Percentiles rank a stretch among this genome's conserved stretches.
These are phyloP conservation scores for Fusarium lyarnte DNA, from an alignment of 2,329 filamentous ascomycete genomes.

Conservation along the genomic window DNA sequence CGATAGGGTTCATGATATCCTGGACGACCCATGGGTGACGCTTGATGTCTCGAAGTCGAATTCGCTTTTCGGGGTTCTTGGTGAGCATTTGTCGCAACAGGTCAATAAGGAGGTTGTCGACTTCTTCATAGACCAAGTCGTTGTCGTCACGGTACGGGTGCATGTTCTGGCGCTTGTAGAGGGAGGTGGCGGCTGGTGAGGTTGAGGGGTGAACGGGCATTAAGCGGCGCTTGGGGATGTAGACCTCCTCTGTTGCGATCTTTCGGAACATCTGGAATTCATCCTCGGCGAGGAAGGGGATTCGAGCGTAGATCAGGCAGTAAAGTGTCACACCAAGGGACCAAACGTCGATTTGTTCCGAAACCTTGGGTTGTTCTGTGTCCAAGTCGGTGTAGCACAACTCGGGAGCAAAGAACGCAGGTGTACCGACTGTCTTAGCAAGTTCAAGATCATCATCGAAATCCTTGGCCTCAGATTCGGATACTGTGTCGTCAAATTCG, in stretches of 20 bases:
- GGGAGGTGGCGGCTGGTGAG: constrained; percentile 62
- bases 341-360: constrained; percentile 96
- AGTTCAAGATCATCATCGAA: constrained; percentile 93
- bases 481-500: constrained; percentile 77
- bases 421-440: constrained; percentile 98
- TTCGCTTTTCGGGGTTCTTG: constrained; percentile 90
- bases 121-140: constrained; percentile 84
- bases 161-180: constrained; percentile 66
- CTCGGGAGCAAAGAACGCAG: constrained; percentile 96
- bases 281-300: constrained; percentile 91
- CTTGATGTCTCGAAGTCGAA: constrained; percentile 91
- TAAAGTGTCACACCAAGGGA: constrained; percentile 96
- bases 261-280: constrained; percentile 91
- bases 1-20: constrained; percentile 76
- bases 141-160: constrained; percentile 79
- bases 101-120: constrained; percentile 83
- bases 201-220: constrained; percentile 74
- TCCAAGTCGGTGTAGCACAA: constrained; percentile 88
- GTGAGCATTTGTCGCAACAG: constrained; percentile 81
- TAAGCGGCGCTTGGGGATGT: constrained; percentile 85
- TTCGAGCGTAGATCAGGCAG: constrained; percentile 91
- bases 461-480: constrained; percentile 84
- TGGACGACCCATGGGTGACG: constrained; percentile 90
- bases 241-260: constrained; percentile 92
- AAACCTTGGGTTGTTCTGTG: constrained; percentile 78